Conservation (phyloP, 2,329 filamentous ascomycete genomes). For the Pseudogymnoascus sp. region DNA sequence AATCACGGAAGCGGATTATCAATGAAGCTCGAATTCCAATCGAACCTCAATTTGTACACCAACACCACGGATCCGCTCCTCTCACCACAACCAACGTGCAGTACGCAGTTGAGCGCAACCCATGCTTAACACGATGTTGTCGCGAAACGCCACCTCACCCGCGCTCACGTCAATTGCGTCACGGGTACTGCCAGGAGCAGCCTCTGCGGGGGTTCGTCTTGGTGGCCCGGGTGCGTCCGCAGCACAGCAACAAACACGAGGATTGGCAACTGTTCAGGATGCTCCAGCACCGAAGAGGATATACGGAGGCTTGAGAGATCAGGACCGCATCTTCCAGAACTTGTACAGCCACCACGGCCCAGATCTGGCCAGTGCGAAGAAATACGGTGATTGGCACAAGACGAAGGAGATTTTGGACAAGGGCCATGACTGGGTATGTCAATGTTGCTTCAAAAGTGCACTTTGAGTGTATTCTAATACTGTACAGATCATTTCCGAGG, state of each 20-base stretch:
- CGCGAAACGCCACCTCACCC: constrained; percentile 29
- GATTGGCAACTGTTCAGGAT: constrained; percentile 77
- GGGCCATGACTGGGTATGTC: constrained; percentile 80
- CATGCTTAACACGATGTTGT: constrained; percentile 27
- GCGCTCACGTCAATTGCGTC: constrained; percentile 25
- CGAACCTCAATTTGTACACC: constrained; percentile 9
- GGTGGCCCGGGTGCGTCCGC: constrained; percentile 26
- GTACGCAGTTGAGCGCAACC: constrained; percentile 28
- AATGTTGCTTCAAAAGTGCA: not conserved
- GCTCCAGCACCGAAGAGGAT: constrained; percentile 59
- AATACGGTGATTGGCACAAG: constrained; percentile 99
- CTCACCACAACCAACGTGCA: constrained; percentile 6
- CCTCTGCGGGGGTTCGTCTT: constrained; percentile 22
- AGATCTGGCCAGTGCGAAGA: constrained; percentile 89
- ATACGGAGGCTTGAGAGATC: constrained; percentile 85
- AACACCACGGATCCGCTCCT: constrained; percentile 3
- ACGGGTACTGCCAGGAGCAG: constrained; percentile 25
- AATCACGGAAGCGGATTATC: constrained; percentile 10
- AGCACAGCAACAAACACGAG: constrained; percentile 52
- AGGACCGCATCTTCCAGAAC: constrained; percentile 99
- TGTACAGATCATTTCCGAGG: constrained; percentile 81
- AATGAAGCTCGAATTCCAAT: constrained; percentile 10
- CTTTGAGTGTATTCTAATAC: not conserved
- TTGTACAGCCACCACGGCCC: constrained; percentile 88
- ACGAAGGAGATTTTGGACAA: constrained; percentile 97